These are phyloP conservation scores for Periconia sp. DNA, from an alignment of 2,329 filamentous ascomycete genomes.

Conservation along the genomic window DNA sequence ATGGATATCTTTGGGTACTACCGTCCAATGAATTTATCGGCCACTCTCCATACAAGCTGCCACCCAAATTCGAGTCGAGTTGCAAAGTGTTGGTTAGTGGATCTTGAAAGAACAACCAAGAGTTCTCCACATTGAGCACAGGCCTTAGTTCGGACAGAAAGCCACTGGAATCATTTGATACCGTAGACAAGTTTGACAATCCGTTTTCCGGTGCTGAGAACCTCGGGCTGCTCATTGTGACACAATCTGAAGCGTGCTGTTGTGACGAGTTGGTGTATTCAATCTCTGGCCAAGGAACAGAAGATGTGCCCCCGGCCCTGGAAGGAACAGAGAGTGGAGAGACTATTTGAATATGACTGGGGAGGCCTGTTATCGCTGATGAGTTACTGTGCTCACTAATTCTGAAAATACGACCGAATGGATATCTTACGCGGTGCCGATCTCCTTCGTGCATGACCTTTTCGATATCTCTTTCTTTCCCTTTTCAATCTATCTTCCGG, in stretches of 20 bases:
- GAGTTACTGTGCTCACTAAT: neutral
- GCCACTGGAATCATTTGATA: neutral
- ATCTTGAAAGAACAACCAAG: neutral
- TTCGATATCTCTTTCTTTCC: conserved; percentile 3
- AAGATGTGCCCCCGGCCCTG: no score
- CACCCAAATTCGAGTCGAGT: neutral
- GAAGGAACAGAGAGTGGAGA: neutral
- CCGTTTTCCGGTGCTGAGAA: neutral
- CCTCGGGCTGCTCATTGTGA: neutral
- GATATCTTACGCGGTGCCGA: neutral
- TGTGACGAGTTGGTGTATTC: neutral
- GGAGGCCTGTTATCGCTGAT: neutral
- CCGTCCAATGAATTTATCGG: no score
- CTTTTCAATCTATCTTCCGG: conserved; percentile 3
- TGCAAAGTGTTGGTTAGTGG: neutral
- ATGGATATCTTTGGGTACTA: neutral
- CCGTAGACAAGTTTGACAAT: no score
- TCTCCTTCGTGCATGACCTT: no score
- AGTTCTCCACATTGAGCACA: neutral
- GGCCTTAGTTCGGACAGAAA: neutral
- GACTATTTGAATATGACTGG: neutral
- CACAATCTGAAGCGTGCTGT: neutral
- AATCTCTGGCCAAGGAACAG: neutral
- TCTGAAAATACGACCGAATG: neutral
- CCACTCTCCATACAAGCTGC: neutral